A percentile compares a stretch with the other conserved stretches of the same genome.
Evolutionary conservation across 139 green algal genomes (phyloP).

Genomic region (Eudorina sp.): DNA sequence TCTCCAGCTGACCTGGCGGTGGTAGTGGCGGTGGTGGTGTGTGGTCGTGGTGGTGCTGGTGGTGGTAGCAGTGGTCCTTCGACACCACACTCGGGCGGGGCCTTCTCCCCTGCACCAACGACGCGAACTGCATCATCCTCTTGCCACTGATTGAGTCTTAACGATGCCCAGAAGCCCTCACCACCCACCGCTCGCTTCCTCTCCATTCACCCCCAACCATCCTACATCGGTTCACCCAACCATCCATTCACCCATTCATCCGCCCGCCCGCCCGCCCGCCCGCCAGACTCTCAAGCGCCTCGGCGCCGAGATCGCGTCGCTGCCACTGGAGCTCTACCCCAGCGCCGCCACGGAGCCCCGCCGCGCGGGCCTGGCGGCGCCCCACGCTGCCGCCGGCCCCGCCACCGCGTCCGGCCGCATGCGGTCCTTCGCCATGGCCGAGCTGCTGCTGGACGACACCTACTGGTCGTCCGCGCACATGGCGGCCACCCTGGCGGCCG

Average conservation of each 20-base stretch:
- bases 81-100: too few species aligned
- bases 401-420: not conserved
- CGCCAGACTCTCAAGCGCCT: slow-evolving; percentile 4
- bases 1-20: too few species aligned
- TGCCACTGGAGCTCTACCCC: not conserved
- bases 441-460: slow-evolving; percentile 37
- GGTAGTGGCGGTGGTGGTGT: too few species aligned
- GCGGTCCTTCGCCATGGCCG: not conserved
- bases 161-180: not conserved
- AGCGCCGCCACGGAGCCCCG: slow-evolving; percentile 9
- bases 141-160: too few species aligned
- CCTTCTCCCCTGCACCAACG: too few species aligned
- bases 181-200: not conserved
- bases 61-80: too few species aligned
- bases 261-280: too few species aligned
- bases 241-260: not conserved
- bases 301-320: not conserved
- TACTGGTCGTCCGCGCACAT: slow-evolving; percentile 30
- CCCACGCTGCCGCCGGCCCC: not conserved
- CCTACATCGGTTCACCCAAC: not conserved
- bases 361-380: not conserved
- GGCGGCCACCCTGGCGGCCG: not conserved
- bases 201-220: not conserved
- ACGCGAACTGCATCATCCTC: too few species aligned
- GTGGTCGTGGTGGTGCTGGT: too few species aligned